Evolutionary conservation across 179 eudicot species (phyloP).

Genomic region (Spinacia oleracea): DNA sequence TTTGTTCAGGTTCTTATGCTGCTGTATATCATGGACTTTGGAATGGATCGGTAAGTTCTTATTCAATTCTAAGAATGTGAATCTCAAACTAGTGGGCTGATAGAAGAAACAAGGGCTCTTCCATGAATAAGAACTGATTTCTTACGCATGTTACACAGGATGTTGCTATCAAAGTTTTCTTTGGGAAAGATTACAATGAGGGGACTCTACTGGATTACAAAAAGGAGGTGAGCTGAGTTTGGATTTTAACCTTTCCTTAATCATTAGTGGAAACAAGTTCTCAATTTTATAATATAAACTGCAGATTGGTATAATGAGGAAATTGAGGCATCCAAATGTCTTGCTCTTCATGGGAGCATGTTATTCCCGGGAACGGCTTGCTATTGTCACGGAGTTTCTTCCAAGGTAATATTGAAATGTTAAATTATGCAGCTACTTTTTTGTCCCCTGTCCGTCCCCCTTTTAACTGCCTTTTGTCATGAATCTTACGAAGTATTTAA

Average conservation of each 20-base stretch:
- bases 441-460: background rate
- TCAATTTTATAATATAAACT: background rate
- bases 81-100: background rate
- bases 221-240: constrained; percentile 51
- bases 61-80: background rate
- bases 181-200: constrained; percentile 55
- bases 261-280: background rate
- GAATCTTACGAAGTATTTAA: background rate
- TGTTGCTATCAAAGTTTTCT: constrained; percentile 70
- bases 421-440: background rate
- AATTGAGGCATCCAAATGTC: constrained; percentile 79
- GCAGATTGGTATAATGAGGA: constrained; percentile 73
- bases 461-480: background rate
- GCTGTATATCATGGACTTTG: constrained; percentile 74
- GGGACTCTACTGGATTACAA: constrained; percentile 54
- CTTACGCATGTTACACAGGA: constrained; percentile 45
- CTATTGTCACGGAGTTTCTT: constrained; percentile 72
- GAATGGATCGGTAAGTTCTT: constrained; percentile 69
- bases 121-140: constrained; percentile 12
- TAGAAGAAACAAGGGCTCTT: background rate
- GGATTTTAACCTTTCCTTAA: background rate
- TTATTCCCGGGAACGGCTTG: constrained; percentile 64
- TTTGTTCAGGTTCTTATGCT: constrained; percentile 64
- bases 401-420: constrained; percentile 49
- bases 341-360: constrained; percentile 83